phyloP scores from a whole-genome alignment of 1,284 basidiomycete genomes.

The Ceratobasidium sp. region DNA sequence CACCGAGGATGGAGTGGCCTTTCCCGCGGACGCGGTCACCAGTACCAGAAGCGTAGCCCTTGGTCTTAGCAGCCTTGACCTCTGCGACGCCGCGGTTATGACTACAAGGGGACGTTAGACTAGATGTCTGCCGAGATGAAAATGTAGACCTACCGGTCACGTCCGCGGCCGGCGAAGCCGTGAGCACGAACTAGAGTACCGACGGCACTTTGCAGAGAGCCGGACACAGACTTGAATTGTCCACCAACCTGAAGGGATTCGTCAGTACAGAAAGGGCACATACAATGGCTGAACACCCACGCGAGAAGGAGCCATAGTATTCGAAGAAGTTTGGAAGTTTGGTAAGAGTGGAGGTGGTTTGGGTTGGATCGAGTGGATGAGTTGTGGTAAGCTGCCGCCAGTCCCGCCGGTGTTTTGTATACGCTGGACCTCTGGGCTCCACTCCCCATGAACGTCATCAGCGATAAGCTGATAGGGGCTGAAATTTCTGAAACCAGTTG shows the following conservation, averaged over 20 bases:
- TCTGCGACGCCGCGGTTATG: slow-evolving; percentile 42
- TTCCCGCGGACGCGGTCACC: slow-evolving; percentile 44
- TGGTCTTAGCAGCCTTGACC: slow-evolving; percentile 32
- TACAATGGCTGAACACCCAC: slow-evolving; percentile 13
- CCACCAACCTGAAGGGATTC: slow-evolving; percentile 26
- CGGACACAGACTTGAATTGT: slow-evolving; percentile 43
- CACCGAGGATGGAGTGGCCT: slow-evolving; percentile 46
- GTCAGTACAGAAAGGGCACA: slow-evolving; percentile 4
- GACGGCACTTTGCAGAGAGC: slow-evolving; percentile 40
- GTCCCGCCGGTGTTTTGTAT: slow-evolving; percentile 15
- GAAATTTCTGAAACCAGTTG: background rate
- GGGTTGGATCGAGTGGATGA: slow-evolving; percentile 9
- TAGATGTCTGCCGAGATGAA: background rate
- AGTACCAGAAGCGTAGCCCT: slow-evolving; percentile 40
- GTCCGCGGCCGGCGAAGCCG: slow-evolving; percentile 39
- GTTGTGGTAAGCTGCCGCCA: slow-evolving; percentile 43
- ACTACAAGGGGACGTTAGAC: slow-evolving; percentile 17
- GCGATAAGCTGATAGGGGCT: slow-evolving; percentile 3
- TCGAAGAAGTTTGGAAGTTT: slow-evolving; percentile 13
- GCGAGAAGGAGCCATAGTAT: slow-evolving; percentile 43
- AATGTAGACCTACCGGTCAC: slow-evolving; percentile 22
- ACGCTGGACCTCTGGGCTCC: slow-evolving; percentile 11
- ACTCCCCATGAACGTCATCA: slow-evolving; percentile 17
- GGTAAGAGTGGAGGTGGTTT: slow-evolving; percentile 7
- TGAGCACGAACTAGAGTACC: slow-evolving; percentile 43